Evolutionary conservation across 768 basidiomycete species (phyloP), one percentile per base, ranked within the genome.

Genomic region (Daedalea quercina): DNA sequence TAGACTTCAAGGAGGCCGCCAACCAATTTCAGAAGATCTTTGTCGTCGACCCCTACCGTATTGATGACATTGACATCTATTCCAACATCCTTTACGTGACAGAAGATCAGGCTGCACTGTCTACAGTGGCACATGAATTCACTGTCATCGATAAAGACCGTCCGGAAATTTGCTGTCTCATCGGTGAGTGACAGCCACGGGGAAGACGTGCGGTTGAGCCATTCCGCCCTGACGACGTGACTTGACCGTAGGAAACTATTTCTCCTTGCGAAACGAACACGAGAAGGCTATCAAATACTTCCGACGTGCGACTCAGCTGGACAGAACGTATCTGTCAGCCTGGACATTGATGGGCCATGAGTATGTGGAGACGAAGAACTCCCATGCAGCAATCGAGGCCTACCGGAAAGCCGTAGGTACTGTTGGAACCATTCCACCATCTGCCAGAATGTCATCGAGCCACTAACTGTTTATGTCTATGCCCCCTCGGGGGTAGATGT

Each of bases 301-400:
- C 70, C 79, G 87, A 57, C 80, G 94, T 54, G 93, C 95, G 8
- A 89, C 94, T n/a, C 87, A 94, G 63, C 80, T 99, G 44, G 94
- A 99, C 67, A 81, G 90, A 51, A 94, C 89, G 1, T 98, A 94
- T 69, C 77, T 98, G 43, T 90, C 94, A 7, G 96, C 96, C 4
- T 99, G 96, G 96, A 98, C 95, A 3, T 72, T 99, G 57, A 94
- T 99, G 92, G 96, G 96, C 1, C 96, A 99, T 63, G 96, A 98
- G 69, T 97, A 90, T 62, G 89, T 99, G 42, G 96, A 99, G 71
- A 85, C 96, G 85, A 98, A 98, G 72, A 98, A 99, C 68, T 93
- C 93, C 3, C 94, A 98, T 74, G 96, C 96, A 1, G 95, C 96
- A 15, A 96, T 98, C 51, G 96, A 98, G 70, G 90, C 94, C 9